Evolutionary conservation across 1,284 basidiomycete species (phyloP), one percentile per base, ranked within the genome.

Genomic region (Termitomyces sp.): DNA sequence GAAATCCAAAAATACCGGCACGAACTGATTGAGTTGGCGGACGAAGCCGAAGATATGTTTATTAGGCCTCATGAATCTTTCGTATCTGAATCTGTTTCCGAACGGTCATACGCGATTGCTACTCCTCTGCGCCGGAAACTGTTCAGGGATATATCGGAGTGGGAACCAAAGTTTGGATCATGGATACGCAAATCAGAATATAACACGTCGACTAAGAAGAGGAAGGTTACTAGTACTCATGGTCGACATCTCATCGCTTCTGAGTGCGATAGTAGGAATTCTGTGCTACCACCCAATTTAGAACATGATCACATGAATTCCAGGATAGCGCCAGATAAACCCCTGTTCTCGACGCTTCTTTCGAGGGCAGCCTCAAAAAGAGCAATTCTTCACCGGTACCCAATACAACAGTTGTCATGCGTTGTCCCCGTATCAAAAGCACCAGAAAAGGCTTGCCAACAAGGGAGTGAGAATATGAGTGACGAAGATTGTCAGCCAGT

Each of bases 21-120:
- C 38, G 64, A 68, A 48, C 62, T 83, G 24, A 76, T 83, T 51
- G 72, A 74, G 30, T 64, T 65, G 9, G 74, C 80, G 13, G 80
- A 81, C 31, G 69, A 72, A 17, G 79, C 79, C 6, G 82, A 84
- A 64, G 64, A 66, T 26, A 69, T 71, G 33, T 78, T 73, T 57
- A 73, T 80, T 58, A 70, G 63, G 48, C 55, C 38, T 44, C 55
- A 42, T 17, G 44, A 30, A 33, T 13, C 43, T 13, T 38, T 26
- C 6, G 6, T 36, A 21, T 31, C 38, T 26, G 10, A 26, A 51
- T 9, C 42, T 3, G n/a, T 10, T 38, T 38, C 19, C 19, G 17
- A 41, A 10, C 31, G 10, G 13, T n/a, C 26, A 10, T 10, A 17
- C 9, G 9, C 28, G 28, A 36, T 51, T 9, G 26, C 45, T n/a